Evolutionary conservation across 2,329 filamentous ascomycete species (phyloP), one percentile per base, ranked within the genome.

Genomic region (Teratosphaeria nubilosa): DNA sequence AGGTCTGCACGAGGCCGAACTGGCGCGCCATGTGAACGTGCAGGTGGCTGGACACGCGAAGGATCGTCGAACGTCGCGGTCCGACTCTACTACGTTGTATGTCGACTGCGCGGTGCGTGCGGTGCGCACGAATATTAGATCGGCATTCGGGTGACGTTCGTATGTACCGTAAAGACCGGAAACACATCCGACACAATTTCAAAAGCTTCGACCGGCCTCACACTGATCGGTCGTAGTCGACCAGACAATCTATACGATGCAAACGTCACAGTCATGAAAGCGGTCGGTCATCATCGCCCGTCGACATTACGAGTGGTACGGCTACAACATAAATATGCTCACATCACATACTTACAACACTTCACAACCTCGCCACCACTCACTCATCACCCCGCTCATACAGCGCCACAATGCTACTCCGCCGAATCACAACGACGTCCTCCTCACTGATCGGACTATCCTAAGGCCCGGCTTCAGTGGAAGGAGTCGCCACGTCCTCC

Each of bases 401-500:
- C 20, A 53, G 31, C 25, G 51, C n/a, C 25, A 53, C 25, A 11
- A 34, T 30, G 24, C 41, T 48, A 48, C 16, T 37, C 27, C 53
- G 34, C 27, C 27, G n/a, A 5, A 34, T 25, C 30, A 32, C n/a
- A 30, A 56, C 54, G 16, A 51, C n/a, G 6, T 51, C 45, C 41
- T 30, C 54, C 34, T 27, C 22, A n/a, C 41, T 37, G 34, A 51
- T 14, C 55, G 30, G 45, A 34, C 45, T 45, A 24, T 58, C 53
- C 57, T 58, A 58, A 32, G 57, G 9, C 51, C 57, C 57, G 7
- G 41, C 51, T 48, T 59, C 57, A 20, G 45, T 34, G 9, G 57
- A 27, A 30, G 50, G 27, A 54, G 50, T 59, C 24, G 34, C 45
- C 27, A 52, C 56, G 16, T 62, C 61, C 54, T 70, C 68, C 41